Percentiles rank a stretch among this genome's conserved stretches.
phyloP scores from a whole-genome alignment of 2,329 filamentous ascomycete species.

The Stachybotrys elegans region DNA sequence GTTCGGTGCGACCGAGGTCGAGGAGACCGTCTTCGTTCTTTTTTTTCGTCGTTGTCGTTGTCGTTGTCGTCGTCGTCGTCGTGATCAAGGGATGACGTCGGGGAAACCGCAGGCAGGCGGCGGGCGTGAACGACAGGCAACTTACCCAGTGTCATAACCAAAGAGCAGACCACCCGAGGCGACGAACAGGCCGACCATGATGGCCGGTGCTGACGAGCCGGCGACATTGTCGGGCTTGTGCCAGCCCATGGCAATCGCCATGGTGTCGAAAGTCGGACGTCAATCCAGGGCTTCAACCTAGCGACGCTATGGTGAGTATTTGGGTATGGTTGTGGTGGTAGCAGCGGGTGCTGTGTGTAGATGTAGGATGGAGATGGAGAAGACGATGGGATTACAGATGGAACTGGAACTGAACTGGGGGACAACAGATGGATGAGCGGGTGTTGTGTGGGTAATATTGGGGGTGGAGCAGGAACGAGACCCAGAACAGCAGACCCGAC shows the following conservation, averaged over 20 bases:
- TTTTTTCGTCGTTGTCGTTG: too few relatives aligned
- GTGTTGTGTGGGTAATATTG: slow-evolving; percentile 2
- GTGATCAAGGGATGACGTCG: neutral
- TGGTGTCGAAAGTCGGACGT: slow-evolving; percentile 46
- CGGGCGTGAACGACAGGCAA: slow-evolving; percentile 10
- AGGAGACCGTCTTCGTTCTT: too few relatives aligned
- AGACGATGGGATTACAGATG: neutral
- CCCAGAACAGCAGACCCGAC: too few relatives aligned
- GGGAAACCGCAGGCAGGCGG: neutral
- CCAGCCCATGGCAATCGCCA: slow-evolving; percentile 65
- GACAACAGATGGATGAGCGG: neutral
- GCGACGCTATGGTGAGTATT: slow-evolving; percentile 11
- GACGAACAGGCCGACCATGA: slow-evolving; percentile 68
- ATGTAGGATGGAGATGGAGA: neutral
- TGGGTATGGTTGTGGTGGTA: neutral
- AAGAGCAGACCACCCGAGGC: slow-evolving; percentile 65
- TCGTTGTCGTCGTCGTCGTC: slow-evolving; percentile 10
- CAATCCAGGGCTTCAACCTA: slow-evolving; percentile 37
- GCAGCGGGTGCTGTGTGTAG: too few relatives aligned
- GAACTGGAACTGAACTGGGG: slow-evolving; percentile 1
- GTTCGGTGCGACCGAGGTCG: too few relatives aligned
- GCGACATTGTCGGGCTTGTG: slow-evolving; percentile 71
- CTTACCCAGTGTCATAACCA: slow-evolving; percentile 67
- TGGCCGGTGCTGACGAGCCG: slow-evolving; percentile 66
- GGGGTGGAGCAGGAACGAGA: slow-evolving; percentile 2